Evolutionary conservation across 208 protist genomes (phyloP).

Genomic region (Leishmania lainsoni): DNA sequence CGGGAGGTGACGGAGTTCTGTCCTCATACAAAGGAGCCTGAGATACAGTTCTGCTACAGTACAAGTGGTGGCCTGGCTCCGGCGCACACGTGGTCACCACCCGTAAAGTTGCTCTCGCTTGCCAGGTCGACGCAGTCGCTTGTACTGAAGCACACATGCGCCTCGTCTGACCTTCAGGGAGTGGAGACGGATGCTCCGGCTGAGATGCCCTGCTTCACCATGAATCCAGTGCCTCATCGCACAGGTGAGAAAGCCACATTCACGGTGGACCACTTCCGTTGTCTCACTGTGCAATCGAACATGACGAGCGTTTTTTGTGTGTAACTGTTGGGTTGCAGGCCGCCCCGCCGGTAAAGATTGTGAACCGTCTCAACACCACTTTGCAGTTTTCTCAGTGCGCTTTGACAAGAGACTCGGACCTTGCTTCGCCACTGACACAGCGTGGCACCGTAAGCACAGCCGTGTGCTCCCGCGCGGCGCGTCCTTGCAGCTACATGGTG

Average conservation of each 20-base stretch:
- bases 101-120: slow-evolving; percentile 42
- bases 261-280: slow-evolving; percentile 11
- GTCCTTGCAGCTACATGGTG: slow-evolving; percentile 23
- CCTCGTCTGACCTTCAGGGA: neutral
- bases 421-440: neutral
- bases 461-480: slow-evolving; percentile 8
- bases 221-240: slow-evolving; percentile 3
- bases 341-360: slow-evolving; percentile 19
- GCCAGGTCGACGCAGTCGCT: slow-evolving; percentile 40
- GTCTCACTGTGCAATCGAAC: slow-evolving; percentile 21
- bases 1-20: slow-evolving; percentile 19
- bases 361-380: slow-evolving; percentile 28
- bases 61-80: neutral
- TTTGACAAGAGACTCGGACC: neutral
- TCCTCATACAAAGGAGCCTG: slow-evolving; percentile 20
- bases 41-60: slow-evolving; percentile 38
- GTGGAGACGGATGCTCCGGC: neutral
- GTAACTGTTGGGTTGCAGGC: slow-evolving; percentile 14
- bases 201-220: neutral
- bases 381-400: slow-evolving; percentile 20
- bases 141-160: slow-evolving; percentile 37
- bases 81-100: slow-evolving; percentile 46
- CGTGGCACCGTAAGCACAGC: slow-evolving; percentile 8
- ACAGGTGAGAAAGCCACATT: neutral
- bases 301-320: slow-evolving; percentile 7